Percentiles rank a stretch among this genome's conserved stretches.
Evolutionary conservation across 257 asterid species (phyloP).

Genomic region (Coffea eugenioides): DNA sequence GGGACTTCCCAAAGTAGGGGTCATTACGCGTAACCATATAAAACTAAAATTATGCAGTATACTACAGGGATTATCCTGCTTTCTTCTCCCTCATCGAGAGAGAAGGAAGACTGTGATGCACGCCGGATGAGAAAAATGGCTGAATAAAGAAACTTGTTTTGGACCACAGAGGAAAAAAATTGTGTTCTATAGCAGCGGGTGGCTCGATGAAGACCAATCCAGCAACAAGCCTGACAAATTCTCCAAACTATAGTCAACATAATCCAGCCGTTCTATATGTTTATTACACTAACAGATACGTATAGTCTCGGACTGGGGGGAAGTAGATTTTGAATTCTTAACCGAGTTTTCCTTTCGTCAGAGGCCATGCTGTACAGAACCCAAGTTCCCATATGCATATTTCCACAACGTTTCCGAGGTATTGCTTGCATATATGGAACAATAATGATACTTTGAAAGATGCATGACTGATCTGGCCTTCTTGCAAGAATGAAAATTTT

Average conservation of each 20-base stretch:
- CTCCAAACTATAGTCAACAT: conserved; percentile 33
- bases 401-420: background rate
- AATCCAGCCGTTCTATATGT: conserved; percentile 14
- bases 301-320: background rate
- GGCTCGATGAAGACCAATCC: conserved; percentile 62
- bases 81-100: conserved; percentile 22
- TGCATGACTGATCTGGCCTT: background rate
- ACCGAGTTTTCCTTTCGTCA: background rate
- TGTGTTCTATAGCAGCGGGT: conserved; percentile 36
- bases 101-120: conserved; percentile 2
- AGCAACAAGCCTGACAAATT: conserved; percentile 34
- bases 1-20: conserved; percentile 28
- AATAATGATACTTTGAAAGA: background rate
- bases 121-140: background rate
- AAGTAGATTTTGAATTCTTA: background rate
- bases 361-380: background rate
- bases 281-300: too few species aligned
- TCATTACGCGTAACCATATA: conserved; percentile 24
- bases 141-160: background rate
- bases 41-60: background rate
- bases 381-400: too few species aligned
- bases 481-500: background rate
- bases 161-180: conserved; percentile 23
- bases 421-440: background rate
- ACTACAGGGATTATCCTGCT: conserved; percentile 27